phyloP scores from a whole-genome alignment of 176 grass and related monocot species.

The Lolium multiflorum region DNA sequence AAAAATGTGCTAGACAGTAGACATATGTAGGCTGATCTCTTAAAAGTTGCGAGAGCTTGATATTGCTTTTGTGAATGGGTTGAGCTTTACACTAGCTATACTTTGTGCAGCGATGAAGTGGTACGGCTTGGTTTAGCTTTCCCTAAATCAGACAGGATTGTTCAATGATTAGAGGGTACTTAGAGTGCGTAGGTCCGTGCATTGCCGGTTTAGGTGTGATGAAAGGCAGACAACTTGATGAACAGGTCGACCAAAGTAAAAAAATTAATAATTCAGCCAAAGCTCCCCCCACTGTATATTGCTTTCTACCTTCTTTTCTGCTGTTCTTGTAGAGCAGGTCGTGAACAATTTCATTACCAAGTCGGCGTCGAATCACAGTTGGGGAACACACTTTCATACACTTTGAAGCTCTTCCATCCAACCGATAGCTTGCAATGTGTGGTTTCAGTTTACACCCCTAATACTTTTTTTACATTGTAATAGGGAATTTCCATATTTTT shows the following conservation, averaged over 20 bases:
- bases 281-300: neutral
- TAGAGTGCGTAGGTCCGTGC: neutral
- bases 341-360: neutral
- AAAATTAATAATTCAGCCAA: neutral
- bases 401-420: neutral
- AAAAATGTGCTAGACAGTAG: constrained; percentile 4
- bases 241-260: neutral
- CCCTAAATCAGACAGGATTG: neutral
- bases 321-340: neutral
- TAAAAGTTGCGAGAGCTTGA: neutral
- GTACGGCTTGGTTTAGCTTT: neutral
- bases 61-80: constrained; percentile 12
- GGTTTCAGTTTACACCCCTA: neutral
- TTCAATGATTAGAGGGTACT: constrained; percentile 18
- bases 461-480: too few species aligned
- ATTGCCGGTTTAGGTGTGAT: constrained; percentile 33
- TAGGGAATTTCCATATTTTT: too few species aligned
- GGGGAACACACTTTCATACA: neutral
- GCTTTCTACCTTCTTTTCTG: neutral
- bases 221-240: constrained; percentile 14
- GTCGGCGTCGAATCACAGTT: neutral
- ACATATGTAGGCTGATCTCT: too few species aligned
- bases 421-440: neutral
- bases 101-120: neutral
- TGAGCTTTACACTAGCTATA: constrained; percentile 5